These are phyloP conservation scores for Daldinia vernicosa DNA, from an alignment of 495 filamentous ascomycete genomes.

Conservation along the genomic window DNA sequence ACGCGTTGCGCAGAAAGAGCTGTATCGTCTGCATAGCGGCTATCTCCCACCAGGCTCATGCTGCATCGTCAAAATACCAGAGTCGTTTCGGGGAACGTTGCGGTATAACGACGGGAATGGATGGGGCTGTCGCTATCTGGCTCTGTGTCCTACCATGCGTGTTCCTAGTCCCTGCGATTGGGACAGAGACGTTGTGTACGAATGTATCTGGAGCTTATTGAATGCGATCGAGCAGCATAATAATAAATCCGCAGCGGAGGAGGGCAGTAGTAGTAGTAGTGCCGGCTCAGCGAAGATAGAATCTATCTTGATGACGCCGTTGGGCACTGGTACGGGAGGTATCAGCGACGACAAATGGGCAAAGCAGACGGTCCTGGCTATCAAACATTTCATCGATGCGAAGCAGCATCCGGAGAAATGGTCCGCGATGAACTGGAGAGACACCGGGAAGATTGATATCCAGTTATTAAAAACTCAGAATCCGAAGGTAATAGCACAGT, in stretches of 20 bases:
- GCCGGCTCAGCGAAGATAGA: not conserved
- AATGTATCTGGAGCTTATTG: conserved; percentile 2
- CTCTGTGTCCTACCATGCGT: conserved; percentile 8
- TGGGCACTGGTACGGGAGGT: not conserved
- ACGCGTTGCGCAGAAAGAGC: conserved; percentile 2
- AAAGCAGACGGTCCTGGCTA: not conserved
- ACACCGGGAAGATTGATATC: not conserved
- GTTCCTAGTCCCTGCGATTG: not conserved
- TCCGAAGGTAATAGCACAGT: not conserved
- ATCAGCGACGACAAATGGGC: conserved; percentile 8
- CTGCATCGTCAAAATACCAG: conserved; percentile 1
- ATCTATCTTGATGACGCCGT: conserved; percentile 6
- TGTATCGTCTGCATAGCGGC: not conserved
- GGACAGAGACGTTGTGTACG: conserved; percentile 5
- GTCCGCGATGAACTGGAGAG: not conserved
- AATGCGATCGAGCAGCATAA: conserved; percentile 8
- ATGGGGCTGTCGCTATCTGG: not conserved
- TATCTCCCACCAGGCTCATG: conserved; percentile 1
- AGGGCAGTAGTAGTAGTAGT: not conserved
- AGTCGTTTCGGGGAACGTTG: conserved; percentile 3
- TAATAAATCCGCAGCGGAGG: not conserved
- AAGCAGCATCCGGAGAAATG: conserved; percentile 2
- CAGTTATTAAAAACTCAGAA: not conserved
- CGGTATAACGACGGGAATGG: not conserved
- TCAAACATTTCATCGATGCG: conserved; percentile 4